Conservation (phyloP, 73 alveolate genomes). For the Breviolum minutum region DNA sequence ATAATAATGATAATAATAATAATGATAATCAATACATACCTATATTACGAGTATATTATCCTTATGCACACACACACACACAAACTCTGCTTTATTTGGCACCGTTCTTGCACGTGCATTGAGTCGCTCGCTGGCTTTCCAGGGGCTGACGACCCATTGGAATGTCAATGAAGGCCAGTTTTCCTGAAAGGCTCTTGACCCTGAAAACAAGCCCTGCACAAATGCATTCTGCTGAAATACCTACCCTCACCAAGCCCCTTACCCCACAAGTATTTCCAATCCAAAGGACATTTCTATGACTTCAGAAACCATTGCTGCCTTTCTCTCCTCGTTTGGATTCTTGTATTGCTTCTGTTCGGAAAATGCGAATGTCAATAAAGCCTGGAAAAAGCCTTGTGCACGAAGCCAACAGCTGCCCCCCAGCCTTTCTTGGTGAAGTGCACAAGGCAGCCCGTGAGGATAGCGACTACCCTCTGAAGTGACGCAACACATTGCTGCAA, state of each 20-base stretch:
- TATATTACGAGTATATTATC: too few species aligned
- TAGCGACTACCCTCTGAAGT: neutral
- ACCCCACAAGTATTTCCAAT: too few species aligned
- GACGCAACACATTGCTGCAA: too few species aligned
- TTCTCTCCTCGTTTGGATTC: too few species aligned
- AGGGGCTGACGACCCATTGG: neutral
- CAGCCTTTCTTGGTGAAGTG: constrained; percentile 45
- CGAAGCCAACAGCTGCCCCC: neutral
- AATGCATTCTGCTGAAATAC: too few species aligned
- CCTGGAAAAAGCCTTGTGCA: neutral
- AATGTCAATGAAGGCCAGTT: neutral
- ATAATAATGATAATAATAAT: neutral
- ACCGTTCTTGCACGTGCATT: too few species aligned
- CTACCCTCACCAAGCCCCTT: too few species aligned
- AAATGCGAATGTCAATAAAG: neutral
- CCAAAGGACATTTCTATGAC: too few species aligned
- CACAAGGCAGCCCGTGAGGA: constrained; percentile 21
- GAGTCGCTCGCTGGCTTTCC: neutral
- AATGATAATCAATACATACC: neutral
- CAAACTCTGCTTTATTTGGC: neutral
- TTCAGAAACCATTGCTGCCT: too few species aligned
- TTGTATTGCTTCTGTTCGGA: too few species aligned
- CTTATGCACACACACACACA: neutral
- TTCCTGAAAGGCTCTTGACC: neutral
- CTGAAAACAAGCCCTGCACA: neutral